A percentile compares a stretch with the other conserved stretches of the same genome.
Evolutionary conservation across 2,329 filamentous ascomycete genomes (phyloP).

Genomic region (Calonectria pseudoreteaudii): DNA sequence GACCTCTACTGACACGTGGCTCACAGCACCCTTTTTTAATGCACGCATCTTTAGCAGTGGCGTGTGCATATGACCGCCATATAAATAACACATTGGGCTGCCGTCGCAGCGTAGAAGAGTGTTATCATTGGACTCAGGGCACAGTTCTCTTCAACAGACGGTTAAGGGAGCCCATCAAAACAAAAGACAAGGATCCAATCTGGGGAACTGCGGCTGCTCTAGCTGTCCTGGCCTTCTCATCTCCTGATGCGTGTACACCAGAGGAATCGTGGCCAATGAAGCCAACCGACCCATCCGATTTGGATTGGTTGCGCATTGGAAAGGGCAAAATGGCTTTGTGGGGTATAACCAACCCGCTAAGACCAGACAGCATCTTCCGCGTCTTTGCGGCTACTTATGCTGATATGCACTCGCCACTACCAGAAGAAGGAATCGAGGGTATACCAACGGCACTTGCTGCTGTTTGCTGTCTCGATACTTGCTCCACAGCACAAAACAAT

Average conservation of each 20-base stretch:
- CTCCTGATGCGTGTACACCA: slow-evolving; percentile 48
- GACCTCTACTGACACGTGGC: neutral
- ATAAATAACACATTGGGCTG: slow-evolving; percentile 35
- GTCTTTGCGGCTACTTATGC: slow-evolving; percentile 49
- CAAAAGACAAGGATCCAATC: slow-evolving; percentile 55
- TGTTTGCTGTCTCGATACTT: slow-evolving; percentile 40
- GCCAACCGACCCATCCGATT: slow-evolving; percentile 34
- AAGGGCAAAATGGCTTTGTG: slow-evolving; percentile 53
- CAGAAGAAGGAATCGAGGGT: slow-evolving; percentile 38
- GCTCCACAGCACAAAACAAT: slow-evolving; percentile 49
- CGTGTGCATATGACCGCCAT: slow-evolving; percentile 54
- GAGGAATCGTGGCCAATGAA: slow-evolving; percentile 51
- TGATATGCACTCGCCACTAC: slow-evolving; percentile 50
- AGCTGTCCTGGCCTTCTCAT: slow-evolving; percentile 53
- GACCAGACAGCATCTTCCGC: slow-evolving; percentile 50
- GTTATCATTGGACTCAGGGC: slow-evolving; percentile 57
- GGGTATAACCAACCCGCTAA: slow-evolving; percentile 48
- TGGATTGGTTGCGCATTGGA: slow-evolving; percentile 51
- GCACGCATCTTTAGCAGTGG: slow-evolving; percentile 58
- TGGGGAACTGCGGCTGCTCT: slow-evolving; percentile 60
- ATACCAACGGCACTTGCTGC: slow-evolving; percentile 41
- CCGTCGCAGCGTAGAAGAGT: slow-evolving; percentile 51
- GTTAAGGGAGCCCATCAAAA: slow-evolving; percentile 48
- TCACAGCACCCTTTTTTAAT: slow-evolving; percentile 56
- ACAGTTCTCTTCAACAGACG: slow-evolving; percentile 54